Evolutionary conservation across 306 rosid genomes (phyloP).

Genomic region (Hylodesmum podocarpum): DNA sequence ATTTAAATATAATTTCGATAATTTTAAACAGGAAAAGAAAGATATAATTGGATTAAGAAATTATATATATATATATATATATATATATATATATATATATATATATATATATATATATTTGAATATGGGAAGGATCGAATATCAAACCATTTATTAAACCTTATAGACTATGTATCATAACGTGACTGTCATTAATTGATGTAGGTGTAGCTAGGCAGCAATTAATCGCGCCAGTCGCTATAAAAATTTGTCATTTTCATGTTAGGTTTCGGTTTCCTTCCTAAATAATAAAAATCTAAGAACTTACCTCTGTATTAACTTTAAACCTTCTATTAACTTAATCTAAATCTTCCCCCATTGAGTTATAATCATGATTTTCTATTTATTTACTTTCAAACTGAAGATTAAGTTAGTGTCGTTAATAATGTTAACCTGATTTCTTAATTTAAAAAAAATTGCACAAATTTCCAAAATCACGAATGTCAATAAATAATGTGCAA

Average conservation of each 20-base stretch:
- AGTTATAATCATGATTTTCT: too few relatives aligned
- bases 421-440: background rate
- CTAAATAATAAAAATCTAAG: background rate
- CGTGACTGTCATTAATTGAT: slow-evolving; percentile 17
- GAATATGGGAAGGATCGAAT: too few relatives aligned
- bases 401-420: too few relatives aligned
- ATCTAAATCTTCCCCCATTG: background rate
- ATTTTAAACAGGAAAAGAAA: background rate
- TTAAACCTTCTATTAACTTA: background rate
- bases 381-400: background rate
- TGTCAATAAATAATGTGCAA: background rate
- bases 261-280: slow-evolving; percentile 1
- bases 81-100: too few relatives aligned
- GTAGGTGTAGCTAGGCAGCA: slow-evolving; percentile 13
- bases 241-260: slow-evolving; percentile 12
- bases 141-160: background rate
- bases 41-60: background rate
- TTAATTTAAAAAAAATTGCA: too few relatives aligned
- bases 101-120: too few relatives aligned
- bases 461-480: background rate
- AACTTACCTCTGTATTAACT: background rate
- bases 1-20: background rate
- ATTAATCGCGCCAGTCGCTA: slow-evolving; percentile 6
- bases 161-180: background rate
- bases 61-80: background rate